Percentiles rank a stretch among this genome's conserved stretches.
phyloP scores from a whole-genome alignment of 1,139 yeast genomes.

The Suhomyces atakaporum region DNA sequence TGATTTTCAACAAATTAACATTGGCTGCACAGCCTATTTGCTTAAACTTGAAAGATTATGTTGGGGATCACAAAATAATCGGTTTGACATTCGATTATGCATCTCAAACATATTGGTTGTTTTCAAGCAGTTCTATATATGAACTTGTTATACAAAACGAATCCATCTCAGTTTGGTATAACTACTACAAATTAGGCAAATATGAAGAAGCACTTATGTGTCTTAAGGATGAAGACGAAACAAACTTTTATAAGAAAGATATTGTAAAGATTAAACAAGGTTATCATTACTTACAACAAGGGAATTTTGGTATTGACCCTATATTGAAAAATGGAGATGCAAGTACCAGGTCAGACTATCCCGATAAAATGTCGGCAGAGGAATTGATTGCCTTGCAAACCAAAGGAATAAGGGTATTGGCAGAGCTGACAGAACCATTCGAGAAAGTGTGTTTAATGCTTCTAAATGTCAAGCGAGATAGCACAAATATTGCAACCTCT shows the following conservation, averaged over 20 bases:
- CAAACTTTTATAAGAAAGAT: slow-evolving; percentile 42
- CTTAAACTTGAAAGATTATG: slow-evolving; percentile 8
- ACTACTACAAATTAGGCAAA: slow-evolving; percentile 59
- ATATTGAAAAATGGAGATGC: neutral
- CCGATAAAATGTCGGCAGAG: neutral
- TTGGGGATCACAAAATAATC: slow-evolving; percentile 36
- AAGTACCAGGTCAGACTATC: slow-evolving; percentile 11
- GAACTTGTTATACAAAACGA: slow-evolving; percentile 76
- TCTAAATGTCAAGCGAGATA: slow-evolving; percentile 40
- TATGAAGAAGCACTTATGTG: slow-evolving; percentile 66
- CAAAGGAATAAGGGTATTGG: slow-evolving; percentile 65
- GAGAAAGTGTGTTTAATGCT: slow-evolving; percentile 71
- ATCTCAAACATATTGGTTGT: slow-evolving; percentile 33
- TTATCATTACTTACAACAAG: slow-evolving; percentile 48
- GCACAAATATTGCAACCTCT: slow-evolving; percentile 5
- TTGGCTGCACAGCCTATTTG: slow-evolving; percentile 7
- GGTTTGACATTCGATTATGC: slow-evolving; percentile 64
- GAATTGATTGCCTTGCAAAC: slow-evolving; percentile 30
- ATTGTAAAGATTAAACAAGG: slow-evolving; percentile 67
- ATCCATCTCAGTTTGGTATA: slow-evolving; percentile 72
- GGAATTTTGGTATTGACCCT: slow-evolving; percentile 41
- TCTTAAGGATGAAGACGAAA: slow-evolving; percentile 36
- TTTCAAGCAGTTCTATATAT: slow-evolving; percentile 38
- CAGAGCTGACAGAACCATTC: slow-evolving; percentile 65
- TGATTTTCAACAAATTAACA: slow-evolving; percentile 17